Conservation (phyloP, 176 grass and related monocot genomes). For the Carex scoparia region DNA sequence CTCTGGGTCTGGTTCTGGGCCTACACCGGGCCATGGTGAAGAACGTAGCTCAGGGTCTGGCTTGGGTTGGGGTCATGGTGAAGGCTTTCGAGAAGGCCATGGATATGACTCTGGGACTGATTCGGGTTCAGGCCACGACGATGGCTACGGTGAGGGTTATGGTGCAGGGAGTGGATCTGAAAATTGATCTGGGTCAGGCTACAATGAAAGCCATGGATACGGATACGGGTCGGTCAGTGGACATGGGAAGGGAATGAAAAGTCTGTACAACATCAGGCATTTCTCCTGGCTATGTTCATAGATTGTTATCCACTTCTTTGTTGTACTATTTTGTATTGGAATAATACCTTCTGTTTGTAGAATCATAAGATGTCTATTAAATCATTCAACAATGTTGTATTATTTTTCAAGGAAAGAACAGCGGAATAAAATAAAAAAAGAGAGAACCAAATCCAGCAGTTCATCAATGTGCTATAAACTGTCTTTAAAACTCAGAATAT, state of each 20-base stretch:
- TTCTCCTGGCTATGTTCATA: background rate
- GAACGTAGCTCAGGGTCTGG: background rate
- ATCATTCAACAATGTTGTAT: background rate
- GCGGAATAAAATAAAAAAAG: background rate
- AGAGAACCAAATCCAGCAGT: background rate
- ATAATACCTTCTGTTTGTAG: background rate
- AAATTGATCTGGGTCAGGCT: background rate
- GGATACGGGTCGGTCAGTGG: slow-evolving; percentile 10
- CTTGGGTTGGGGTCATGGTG: slow-evolving; percentile 3
- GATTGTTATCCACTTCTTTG: background rate
- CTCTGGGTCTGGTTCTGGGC: background rate
- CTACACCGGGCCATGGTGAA: slow-evolving; percentile 27
- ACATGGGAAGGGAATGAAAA: background rate
- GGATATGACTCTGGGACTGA: slow-evolving; percentile 9
- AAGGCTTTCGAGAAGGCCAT: slow-evolving; percentile 27
- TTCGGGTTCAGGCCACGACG: slow-evolving; percentile 37
- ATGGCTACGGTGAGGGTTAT: slow-evolving; percentile 37
- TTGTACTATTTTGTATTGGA: background rate
- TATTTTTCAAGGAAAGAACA: background rate
- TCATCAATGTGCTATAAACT: background rate
- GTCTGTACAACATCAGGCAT: background rate
- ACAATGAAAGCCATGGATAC: slow-evolving; percentile 15
- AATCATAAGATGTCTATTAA: background rate
- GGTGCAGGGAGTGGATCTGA: background rate
- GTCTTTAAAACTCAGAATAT: background rate